Conservation (phyloP, 1,284 basidiomycete species). For the Malassezia globosa region DNA sequence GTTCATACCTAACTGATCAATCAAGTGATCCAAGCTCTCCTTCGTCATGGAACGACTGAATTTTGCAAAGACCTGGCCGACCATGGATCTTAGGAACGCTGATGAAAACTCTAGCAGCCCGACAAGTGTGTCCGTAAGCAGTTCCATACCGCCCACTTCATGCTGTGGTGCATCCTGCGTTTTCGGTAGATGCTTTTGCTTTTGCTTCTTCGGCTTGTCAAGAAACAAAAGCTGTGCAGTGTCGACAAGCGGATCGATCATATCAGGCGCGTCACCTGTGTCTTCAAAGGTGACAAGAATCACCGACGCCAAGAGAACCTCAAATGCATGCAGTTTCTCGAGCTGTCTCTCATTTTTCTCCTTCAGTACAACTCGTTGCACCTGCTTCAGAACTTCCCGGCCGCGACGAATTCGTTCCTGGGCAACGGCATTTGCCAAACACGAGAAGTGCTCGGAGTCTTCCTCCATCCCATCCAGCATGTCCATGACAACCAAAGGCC, state of each 20-base stretch:
- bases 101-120: slow-evolving; percentile 76
- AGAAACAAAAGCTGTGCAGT: slow-evolving; percentile 32
- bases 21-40: slow-evolving; percentile 69
- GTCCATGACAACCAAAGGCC: slow-evolving; percentile 62
- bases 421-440: slow-evolving; percentile 14
- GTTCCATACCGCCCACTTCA: slow-evolving; percentile 53
- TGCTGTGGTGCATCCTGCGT: slow-evolving; percentile 51
- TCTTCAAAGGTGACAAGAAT: slow-evolving; percentile 49
- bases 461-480: slow-evolving; percentile 57
- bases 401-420: slow-evolving; percentile 25
- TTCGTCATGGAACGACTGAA: slow-evolving; percentile 61
- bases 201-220: slow-evolving; percentile 41
- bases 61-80: slow-evolving; percentile 69
- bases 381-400: slow-evolving; percentile 20
- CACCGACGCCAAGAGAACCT: slow-evolving; percentile 27
- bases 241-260: slow-evolving; percentile 39
- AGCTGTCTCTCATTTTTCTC: slow-evolving; percentile 11
- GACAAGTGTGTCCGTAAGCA: slow-evolving; percentile 76
- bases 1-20: slow-evolving; percentile 50
- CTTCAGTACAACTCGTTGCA: slow-evolving; percentile 24
- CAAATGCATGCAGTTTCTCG: slow-evolving; percentile 26
- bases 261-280: slow-evolving; percentile 47
- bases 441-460: slow-evolving; percentile 58
- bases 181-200: no score
- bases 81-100: slow-evolving; percentile 67